These are phyloP conservation scores for Aspergillus ellipticus DNA, from an alignment of 495 filamentous ascomycete genomes.

Conservation along the genomic window DNA sequence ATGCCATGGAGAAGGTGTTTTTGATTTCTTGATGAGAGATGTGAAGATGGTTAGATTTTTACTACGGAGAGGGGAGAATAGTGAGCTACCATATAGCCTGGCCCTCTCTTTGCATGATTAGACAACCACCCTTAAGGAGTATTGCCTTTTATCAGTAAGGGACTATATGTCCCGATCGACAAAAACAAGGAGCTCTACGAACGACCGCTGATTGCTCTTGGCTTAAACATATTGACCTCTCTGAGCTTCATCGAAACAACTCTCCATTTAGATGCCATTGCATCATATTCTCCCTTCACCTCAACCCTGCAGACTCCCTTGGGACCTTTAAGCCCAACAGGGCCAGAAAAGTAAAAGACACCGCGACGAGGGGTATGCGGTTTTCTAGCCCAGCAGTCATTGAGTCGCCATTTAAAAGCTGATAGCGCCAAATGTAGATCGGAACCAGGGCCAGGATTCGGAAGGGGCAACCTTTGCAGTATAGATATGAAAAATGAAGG, in stretches of 20 bases:
- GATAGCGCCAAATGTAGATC: constrained; percentile 40
- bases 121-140: too few species aligned
- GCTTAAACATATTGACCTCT: constrained; percentile 30
- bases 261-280: constrained; percentile 39
- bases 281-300: constrained; percentile 58
- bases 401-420: constrained; percentile 53
- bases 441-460: constrained; percentile 35
- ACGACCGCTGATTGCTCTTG: constrained; percentile 16
- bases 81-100: too few species aligned
- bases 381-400: constrained; percentile 24
- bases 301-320: constrained; percentile 55
- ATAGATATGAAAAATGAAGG: constrained; percentile 33
- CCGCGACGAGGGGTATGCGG: constrained; percentile 54
- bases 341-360: constrained; percentile 58
- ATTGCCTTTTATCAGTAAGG: too few species aligned
- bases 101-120: too few species aligned
- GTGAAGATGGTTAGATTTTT: too few species aligned
- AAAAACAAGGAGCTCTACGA: neutral
- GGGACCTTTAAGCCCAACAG: constrained; percentile 60
- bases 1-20: too few species aligned
- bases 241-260: constrained; percentile 31
- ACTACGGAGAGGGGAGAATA: too few species aligned
- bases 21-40: too few species aligned
- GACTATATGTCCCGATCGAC: too few species aligned
- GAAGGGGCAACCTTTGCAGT: constrained; percentile 34